These are phyloP conservation scores for Lindgomyces ingoldianus DNA, from an alignment of 495 filamentous ascomycete species.

Conservation along the genomic window DNA sequence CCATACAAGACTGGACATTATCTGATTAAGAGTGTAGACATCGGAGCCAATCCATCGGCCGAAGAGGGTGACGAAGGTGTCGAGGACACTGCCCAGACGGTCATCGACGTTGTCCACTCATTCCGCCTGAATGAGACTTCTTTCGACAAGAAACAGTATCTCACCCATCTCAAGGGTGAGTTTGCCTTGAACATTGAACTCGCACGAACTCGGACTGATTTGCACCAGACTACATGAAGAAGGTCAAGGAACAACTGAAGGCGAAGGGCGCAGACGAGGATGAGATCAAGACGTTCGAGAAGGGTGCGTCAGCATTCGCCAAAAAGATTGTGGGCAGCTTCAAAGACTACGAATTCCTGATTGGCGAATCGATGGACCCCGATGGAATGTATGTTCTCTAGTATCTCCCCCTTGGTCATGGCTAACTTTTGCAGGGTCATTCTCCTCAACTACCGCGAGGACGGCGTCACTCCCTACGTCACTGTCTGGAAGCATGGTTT, in stretches of 20 bases:
- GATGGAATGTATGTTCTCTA: constrained; percentile 77
- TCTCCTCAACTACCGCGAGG: constrained; percentile 95
- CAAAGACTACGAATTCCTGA: constrained; percentile 93
- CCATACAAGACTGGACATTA: not conserved
- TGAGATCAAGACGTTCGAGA: constrained; percentile 75
- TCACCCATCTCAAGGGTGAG: constrained; percentile 78
- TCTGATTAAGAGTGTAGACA: constrained; percentile 57
- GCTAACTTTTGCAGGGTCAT: constrained; percentile 64
- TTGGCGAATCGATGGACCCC: constrained; percentile 84
- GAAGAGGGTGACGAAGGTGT: constrained; percentile 76
- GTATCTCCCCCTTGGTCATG: not conserved
- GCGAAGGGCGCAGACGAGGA: constrained; percentile 60
- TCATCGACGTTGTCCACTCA: constrained; percentile 92
- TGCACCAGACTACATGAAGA: constrained; percentile 80
- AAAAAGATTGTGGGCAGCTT: constrained; percentile 81
- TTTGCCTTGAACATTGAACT: not conserved
- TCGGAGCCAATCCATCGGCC: constrained; percentile 94
- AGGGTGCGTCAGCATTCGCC: constrained; percentile 64
- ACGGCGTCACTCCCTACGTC: constrained; percentile 86
- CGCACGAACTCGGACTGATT: not conserved
- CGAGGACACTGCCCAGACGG: constrained; percentile 70
- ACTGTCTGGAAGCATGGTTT: constrained; percentile 96
- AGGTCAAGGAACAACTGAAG: constrained; percentile 68
- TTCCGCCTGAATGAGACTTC: constrained; percentile 80
- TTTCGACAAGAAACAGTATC: constrained; percentile 84